Base-by-base conservation (phyloP, 176 grass and related monocot genomes). In the Eremochloa ophiuroides region DNA sequence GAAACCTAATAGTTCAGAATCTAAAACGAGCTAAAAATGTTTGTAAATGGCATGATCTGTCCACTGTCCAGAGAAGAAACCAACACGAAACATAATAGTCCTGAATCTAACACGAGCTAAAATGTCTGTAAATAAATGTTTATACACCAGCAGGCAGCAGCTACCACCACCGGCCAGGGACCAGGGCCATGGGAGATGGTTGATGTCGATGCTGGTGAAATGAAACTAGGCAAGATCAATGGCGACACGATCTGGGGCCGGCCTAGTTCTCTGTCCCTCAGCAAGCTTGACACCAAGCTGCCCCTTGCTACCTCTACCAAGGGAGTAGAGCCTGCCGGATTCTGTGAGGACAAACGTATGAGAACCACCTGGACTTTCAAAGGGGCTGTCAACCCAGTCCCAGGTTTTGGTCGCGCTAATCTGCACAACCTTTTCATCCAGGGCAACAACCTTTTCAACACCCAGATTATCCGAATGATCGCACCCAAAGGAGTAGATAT, bases 251-350 rank as follows among this genome's bases (percentile, higher is more conserved):
- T 64, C 43, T 1, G 80, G 83, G 26, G 23, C 27, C 3, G 42
- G n/a, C 75, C 64, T 69, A 33, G 14, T 59, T 11, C 64, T 42
- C 41, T 88, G 35, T n/a, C 70, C 83, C 29, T 71, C 76, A 4
- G 56, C 61, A 55, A 91, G 80, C 78, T 91, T 90, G 27, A 86
- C 10, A 12, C 92, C 92, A 48, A 94, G 92, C 83, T 94, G 88
- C 1, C 92, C 88, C 8, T 75, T 78, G 22, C 3, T 42, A 10
- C 83, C 86, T 18, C 23, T 76, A 20, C 88, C 92, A 2, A 89
- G 88, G 8, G 92, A 56, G 13, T 86, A 94, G 20, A 91, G 11
- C 77, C 86, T 94, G 22, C 80, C 86, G 0, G 92, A 86, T 42
- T 88, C 72, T 18, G 86, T 84, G 51, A 94, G 86, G 39, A 50